Evolutionary conservation across 1,284 basidiomycete genomes (phyloP), one percentile per base, ranked within the genome.

Genomic region (Agroathelia rolfsii): DNA sequence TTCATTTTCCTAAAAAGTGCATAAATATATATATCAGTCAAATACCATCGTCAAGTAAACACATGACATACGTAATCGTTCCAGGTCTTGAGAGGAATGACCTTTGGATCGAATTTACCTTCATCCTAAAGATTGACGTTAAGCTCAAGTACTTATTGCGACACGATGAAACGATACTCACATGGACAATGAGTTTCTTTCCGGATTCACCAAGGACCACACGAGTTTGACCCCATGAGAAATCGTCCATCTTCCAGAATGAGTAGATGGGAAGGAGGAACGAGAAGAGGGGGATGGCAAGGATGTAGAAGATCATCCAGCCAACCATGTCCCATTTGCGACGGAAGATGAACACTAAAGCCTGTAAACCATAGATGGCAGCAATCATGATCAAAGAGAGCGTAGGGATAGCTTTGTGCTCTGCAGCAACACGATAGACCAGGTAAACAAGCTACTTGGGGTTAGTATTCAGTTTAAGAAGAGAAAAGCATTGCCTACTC

Each of bases 221-320:
- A 76, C 87, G 86, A 13, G 92, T 95, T 29, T 74, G 72, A 74
- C 95, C 95, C 95, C 90, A 95, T 3, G 88, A 93, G 74, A 97
- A 97, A 60, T 95, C 90, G 59, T 97, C 94, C 93, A 97, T 97
- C 46, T 72, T 78, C 94, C 93, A 98, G 79, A 97, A 97, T 1
- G 94, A 94, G 58, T 96, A 96, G 13, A 96, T 61, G 1, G 93
- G 94, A 24, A 97, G 71, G 59, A 92, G 72, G 64, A 98, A 82
- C 13, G 92, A 92, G 66, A 90, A 93, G 30, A 75, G 74, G 3
- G 89, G 89, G 43, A 94, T 89, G 32, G 89, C 92, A 13, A 90
- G 55, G 52, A 96, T 85, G 60, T 95, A 96, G 62, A 96, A 92
- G 26, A 94, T 51, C 89, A 96, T 95, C 90, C 90, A 95, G 2